phyloP scores from a whole-genome alignment of 805 yeast species.

The Yamadazyma paraphyllophila region DNA sequence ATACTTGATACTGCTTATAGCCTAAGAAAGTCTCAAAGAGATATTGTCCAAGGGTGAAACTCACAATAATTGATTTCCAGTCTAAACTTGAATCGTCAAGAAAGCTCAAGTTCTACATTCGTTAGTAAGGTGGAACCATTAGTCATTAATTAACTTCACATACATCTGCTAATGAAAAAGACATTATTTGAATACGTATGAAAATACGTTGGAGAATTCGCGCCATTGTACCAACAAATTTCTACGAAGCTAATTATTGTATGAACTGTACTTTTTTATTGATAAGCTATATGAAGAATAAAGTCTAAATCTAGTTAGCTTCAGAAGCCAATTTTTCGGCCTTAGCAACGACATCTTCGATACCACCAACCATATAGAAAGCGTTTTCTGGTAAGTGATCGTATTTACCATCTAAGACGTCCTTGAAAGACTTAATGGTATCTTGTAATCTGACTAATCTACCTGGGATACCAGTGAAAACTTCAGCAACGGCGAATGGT shows the following conservation, averaged over 20 bases:
- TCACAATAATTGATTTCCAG: constrained; percentile 77
- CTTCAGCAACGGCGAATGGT: constrained; percentile 99
- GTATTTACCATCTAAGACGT: constrained; percentile 96
- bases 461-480: constrained; percentile 99
- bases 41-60: constrained; percentile 73
- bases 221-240: not conserved
- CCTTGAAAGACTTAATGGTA: constrained; percentile 92
- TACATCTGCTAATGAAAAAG: constrained; percentile 13
- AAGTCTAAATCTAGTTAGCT: constrained; percentile 32
- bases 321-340: constrained; percentile 98
- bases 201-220: constrained; percentile 1
- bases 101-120: constrained; percentile 42
- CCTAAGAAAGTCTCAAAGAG: constrained; percentile 71
- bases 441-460: constrained; percentile 95
- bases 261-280: constrained; percentile 11
- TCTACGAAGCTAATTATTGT: not conserved
- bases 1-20: constrained; percentile 72
- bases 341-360: constrained; percentile 97
- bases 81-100: constrained; percentile 68
- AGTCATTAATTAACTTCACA: constrained; percentile 3
- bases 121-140: constrained; percentile 19
- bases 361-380: constrained; percentile 99
- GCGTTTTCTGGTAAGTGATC: constrained; percentile 99
- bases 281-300: constrained; percentile 8
- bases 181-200: constrained; percentile 1